Evolutionary conservation across 495 filamentous ascomycete species (phyloP), one percentile per base, ranked within the genome.

Genomic region (Geopyxis carbonaria): DNA sequence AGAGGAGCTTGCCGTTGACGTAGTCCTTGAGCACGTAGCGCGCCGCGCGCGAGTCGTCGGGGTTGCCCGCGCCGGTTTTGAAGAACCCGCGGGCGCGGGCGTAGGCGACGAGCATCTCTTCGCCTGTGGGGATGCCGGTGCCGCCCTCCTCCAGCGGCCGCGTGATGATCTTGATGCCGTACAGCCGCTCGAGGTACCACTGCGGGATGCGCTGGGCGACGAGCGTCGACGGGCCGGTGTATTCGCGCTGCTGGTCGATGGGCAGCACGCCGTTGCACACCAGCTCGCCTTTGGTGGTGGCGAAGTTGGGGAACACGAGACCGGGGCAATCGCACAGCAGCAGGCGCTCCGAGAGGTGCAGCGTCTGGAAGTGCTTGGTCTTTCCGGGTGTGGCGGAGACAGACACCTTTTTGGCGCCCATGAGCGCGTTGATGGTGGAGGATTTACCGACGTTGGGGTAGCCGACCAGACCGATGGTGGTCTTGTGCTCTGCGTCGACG

Each of bases 401-500:
- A 2, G 87, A 94, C 3, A 99, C 91, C 62, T 95, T 95, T 68
- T 93, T 95, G 39, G 91, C 78, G 36, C 91, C 91, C 42, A 94
- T 81, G 28, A 99, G 73, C 9, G 91, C 87, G 62, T 99, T 99
- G 67, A 99, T 95, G 5, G 91, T 99, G 28, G 83, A 93, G 5
- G 91, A 95, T 60, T 99, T 99, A 53, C 91, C 91, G 47, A 95
- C 91, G 61, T 99, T 99, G 45, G 91, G 91, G 63, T 99, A 99
- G 22, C 91, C 91, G 37, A 99, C 89, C 10, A 99, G 68, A 46
- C 91, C 91, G 50, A 99, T 89, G 42, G 76, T 70, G 13, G 82
- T 76, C 57, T 87, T 94, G 45, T 69, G 68, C 44, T 61, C 59
- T 36, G 27, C 27, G 15, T 11, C 27, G 2, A 11, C 34, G 13